Conservation (phyloP, 2,329 filamentous ascomycete genomes). For the Exophiala phaeomuriformis region DNA sequence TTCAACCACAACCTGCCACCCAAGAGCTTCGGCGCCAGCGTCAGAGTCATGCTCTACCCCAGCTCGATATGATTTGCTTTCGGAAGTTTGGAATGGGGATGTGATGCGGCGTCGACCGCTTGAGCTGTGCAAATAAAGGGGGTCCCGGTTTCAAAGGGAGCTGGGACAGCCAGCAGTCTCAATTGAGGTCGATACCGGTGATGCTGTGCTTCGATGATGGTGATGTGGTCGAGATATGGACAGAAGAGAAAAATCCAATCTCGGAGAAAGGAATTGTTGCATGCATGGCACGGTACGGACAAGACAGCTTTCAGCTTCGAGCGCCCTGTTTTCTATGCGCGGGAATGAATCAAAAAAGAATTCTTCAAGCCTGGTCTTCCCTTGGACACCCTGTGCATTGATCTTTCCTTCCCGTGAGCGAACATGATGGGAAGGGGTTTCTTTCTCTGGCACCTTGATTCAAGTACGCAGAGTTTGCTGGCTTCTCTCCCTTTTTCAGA, state of each 20-base stretch:
- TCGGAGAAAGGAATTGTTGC: not conserved
- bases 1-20: constrained; percentile 94
- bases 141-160: no score
- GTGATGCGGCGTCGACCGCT: not conserved
- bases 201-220: not conserved
- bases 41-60: constrained; percentile 96
- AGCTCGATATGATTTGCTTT: constrained; percentile 66
- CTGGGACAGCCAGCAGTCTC: no score
- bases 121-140: no score
- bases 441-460: no score
- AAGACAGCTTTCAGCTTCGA: not conserved
- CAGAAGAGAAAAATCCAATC: not conserved
- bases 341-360: not conserved
- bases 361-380: not conserved
- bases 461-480: no score
- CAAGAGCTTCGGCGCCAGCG: constrained; percentile 91
- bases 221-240: not conserved
- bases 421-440: no score
- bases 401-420: no score
- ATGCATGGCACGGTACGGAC: not conserved
- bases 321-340: not conserved
- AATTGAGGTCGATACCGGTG: not conserved
- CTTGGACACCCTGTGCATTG: no score
- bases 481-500: no score
- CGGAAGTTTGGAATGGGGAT: not conserved